Evolutionary conservation across 768 basidiomycete genomes (phyloP), one percentile per base, ranked within the genome.

Genomic region (Clitopilus hobsonii): DNA sequence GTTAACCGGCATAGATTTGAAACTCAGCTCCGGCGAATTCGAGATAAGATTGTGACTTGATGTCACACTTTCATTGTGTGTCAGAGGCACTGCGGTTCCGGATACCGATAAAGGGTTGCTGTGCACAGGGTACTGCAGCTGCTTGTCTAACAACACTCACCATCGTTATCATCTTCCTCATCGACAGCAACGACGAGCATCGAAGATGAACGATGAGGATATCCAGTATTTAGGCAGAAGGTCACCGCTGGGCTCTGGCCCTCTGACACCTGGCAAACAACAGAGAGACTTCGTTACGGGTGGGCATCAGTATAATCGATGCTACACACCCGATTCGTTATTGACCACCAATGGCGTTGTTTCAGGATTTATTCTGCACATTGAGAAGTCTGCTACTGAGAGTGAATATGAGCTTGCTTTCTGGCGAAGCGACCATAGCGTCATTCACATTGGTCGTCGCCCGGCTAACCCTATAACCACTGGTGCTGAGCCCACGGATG

Each of bases 381-480:
- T 88, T 60, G 81, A 86, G 60, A 75, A 76, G 63, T 73, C 71
- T 45, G 78, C 72, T 54, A 69, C 74, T 26, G 73, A 75, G 51
- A 68, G 74, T 11, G 69, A 75, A 10, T 77, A 79, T 60, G 61
- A 65, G 20, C 64, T 89, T 58, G 69, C 73, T 2, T 89, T 87
- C 67, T 69, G 71, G 63, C 81, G 83, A 62, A 63, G 75, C 24
- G 69, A 72, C 52, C 76, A 80, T 4, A 68, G 69, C 38, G 77
- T 79, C 48, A 74, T 91, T 14, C 75, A 80, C 57, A 83, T 91
- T 63, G 89, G 89, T 3, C 83, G 89, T 48, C 82, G 83, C 56
- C 82, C 88, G 8, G 75, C 78, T 18, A 74, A 73, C 54, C 76
- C 81, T 59, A 61, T 65, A 36, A 72, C 66, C 55, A 66, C 70